Conservation (phyloP, 2,329 filamentous ascomycete genomes). For the Phialophora verrucosa region DNA sequence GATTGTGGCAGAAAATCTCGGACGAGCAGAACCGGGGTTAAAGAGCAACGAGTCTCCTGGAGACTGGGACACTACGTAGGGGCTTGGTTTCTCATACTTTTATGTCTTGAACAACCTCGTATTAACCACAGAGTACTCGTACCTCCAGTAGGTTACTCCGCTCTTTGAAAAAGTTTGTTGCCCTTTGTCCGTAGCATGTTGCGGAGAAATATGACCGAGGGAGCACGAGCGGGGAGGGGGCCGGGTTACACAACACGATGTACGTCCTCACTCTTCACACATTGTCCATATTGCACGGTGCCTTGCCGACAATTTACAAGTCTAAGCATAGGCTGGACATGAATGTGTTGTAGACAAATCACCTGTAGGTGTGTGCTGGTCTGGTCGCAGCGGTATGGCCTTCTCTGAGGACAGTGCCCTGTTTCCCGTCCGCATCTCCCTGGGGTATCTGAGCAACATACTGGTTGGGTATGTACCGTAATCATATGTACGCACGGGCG, state of each 20-base stretch:
- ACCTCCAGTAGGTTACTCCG: background rate
- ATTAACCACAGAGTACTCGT: background rate
- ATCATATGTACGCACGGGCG: too few relatives aligned
- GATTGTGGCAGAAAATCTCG: background rate
- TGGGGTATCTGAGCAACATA: background rate
- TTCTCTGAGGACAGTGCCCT: too few relatives aligned
- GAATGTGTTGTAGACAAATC: background rate
- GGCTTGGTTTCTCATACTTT: too few relatives aligned
- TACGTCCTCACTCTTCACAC: background rate
- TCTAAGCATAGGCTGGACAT: too few relatives aligned
- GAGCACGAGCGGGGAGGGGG: background rate
- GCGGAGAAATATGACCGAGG: background rate
- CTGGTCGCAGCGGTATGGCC: background rate
- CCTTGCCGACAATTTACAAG: too few relatives aligned
- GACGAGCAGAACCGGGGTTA: too few relatives aligned
- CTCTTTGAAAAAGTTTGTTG: background rate
- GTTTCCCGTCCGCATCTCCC: too few relatives aligned
- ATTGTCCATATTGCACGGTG: too few relatives aligned
- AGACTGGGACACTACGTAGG: too few relatives aligned
- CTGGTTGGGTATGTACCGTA: background rate
- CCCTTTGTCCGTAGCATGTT: background rate
- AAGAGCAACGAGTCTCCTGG: too few relatives aligned
- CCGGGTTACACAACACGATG: background rate
- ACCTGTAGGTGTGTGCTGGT: background rate
- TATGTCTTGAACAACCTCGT: background rate